These are phyloP conservation scores for Capronia americana DNA, from an alignment of 2,329 filamentous ascomycete species.

Conservation along the genomic window DNA sequence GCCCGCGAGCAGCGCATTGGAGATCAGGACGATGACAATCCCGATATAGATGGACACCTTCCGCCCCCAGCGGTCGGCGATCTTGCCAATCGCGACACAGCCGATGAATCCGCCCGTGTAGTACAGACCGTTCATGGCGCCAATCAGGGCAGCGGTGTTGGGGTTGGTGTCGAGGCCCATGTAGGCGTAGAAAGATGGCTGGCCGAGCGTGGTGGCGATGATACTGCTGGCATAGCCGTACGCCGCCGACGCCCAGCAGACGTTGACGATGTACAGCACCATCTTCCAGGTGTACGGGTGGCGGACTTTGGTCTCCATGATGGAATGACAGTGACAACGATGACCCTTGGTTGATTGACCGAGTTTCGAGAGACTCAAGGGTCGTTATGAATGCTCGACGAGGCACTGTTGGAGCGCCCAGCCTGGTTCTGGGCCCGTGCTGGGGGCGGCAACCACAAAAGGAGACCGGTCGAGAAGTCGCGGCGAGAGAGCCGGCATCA, in stretches of 20 bases:
- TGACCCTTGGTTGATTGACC: too few relatives aligned
- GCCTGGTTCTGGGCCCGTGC: too few relatives aligned
- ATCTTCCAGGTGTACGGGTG: constrained; percentile 6
- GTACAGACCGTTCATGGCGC: constrained; percentile 51
- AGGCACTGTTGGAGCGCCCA: too few relatives aligned
- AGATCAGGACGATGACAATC: constrained; percentile 45
- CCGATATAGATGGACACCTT: constrained; percentile 46
- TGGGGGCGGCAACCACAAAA: too few relatives aligned
- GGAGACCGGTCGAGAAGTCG: too few relatives aligned
- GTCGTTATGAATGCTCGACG: too few relatives aligned
- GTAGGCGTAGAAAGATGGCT: constrained; percentile 52
- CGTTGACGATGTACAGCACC: neutral
- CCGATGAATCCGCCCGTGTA: constrained; percentile 50
- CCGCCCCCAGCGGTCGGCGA: constrained; percentile 44
- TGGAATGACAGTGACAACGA: too few relatives aligned
- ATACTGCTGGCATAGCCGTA: constrained; percentile 17
- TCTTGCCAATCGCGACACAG: constrained; percentile 3
- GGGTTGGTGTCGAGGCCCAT: constrained; percentile 44
- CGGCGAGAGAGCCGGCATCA: too few relatives aligned
- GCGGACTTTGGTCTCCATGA: neutral
- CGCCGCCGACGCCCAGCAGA: constrained; percentile 14
- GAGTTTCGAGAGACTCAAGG: too few relatives aligned
- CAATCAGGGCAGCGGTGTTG: constrained; percentile 50
- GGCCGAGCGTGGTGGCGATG: constrained; percentile 39
- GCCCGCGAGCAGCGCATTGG: constrained; percentile 47